Evolutionary conservation across 331 rosid species (phyloP), one percentile per base, ranked within the genome.

Genomic region (Arachis monticola): DNA sequence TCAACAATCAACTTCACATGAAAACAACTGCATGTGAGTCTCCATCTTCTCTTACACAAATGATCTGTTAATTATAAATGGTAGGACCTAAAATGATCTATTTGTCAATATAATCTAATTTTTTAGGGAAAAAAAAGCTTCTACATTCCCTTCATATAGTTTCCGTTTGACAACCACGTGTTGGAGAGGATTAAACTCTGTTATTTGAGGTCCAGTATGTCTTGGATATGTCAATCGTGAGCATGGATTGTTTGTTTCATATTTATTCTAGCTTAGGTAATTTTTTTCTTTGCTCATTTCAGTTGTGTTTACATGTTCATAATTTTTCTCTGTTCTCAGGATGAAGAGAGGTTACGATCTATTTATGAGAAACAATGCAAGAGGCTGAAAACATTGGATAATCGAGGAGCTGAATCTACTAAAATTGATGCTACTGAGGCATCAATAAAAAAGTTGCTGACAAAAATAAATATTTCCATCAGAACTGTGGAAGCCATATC

Each of bases 351-450:
- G 86, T 78, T 92, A 35, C 95, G 98, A 70, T 76, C 86, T 68
- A 72, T 77, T 67, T 95, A 95, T 32, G 99, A 90, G 78, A 95
- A 87, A 81, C 69, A 83, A 72, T 92, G 92, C 90, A 95, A 86
- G 83, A 87, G 86, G 86, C 79, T 95, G 76, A 90, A 84, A 85
- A 79, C 69, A 69, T 87, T 95, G 79, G 99, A 95, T 86, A 71
- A 74, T 17, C 90, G 75, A 64, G 99, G 99, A 77, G 99, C 98
- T 14, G 98, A 95, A 84, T 51, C 96, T 45, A 67, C 80, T 73
- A 92, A 92, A 87, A 87, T 95, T 78, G 98, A 95, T 81, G 97
- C 97, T 53, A 72, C 92, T 47, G 87, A 85, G 77, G 87, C 90
- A 53, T 88, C 97, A 12, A 82, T 95, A 12, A 86, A 85, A 75